These are phyloP conservation scores for Wallacemonas sp. DNA, from an alignment of 208 protist species.

Conservation along the genomic window DNA sequence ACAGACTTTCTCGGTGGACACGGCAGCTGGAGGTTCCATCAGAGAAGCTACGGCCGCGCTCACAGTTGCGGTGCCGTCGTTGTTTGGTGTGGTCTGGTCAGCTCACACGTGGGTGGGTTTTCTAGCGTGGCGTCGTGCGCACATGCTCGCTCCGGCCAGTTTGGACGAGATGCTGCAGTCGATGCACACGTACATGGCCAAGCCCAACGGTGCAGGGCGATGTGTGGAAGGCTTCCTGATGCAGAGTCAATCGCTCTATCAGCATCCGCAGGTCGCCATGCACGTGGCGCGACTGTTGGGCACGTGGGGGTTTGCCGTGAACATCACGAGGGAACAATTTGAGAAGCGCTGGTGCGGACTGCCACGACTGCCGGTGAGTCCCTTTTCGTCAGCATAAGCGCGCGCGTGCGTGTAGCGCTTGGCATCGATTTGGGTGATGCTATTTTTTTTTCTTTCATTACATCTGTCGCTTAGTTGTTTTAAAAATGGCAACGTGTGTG, in stretches of 20 bases:
- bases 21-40: too few relatives aligned
- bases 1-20: neutral
- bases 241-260: neutral
- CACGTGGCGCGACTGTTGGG: neutral
- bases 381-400: too few relatives aligned
- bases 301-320: neutral
- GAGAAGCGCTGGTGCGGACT: neutral
- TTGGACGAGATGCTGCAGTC: neutral
- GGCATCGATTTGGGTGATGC: too few relatives aligned
- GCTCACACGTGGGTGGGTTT: neutral
- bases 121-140: neutral
- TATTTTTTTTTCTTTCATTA: too few relatives aligned
- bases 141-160: too few relatives aligned
- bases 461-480: too few relatives aligned
- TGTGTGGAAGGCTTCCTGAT: constrained; percentile 2
- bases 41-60: too few relatives aligned
- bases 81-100: constrained; percentile 1
- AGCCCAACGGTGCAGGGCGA: neutral
- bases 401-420: too few relatives aligned
- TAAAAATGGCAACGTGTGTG: too few relatives aligned
- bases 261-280: neutral
- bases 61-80: neutral
- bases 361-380: neutral
- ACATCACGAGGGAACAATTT: constrained; percentile 3
- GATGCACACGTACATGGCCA: neutral